Evolutionary conservation across 495 filamentous ascomycete species (phyloP), one percentile per base, ranked within the genome.

Genomic region (Penicillium cataractarum): DNA sequence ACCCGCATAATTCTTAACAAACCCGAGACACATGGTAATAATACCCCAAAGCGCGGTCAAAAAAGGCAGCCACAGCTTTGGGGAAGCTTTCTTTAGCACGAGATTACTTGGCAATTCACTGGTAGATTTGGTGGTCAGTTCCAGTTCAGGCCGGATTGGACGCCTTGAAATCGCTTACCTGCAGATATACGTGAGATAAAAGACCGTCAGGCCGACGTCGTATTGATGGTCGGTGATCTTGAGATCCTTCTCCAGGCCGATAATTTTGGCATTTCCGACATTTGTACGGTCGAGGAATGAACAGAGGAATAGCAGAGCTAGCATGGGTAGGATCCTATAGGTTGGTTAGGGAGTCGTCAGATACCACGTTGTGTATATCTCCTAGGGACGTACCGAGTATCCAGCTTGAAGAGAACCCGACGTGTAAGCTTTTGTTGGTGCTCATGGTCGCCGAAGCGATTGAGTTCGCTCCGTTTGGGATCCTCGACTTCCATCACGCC

Each of bases 151-250:
- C 17, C 7, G 3, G 51, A 17, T n/a, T 22, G 29, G 17, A 26
- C 29, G 9, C 9, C n/a, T 54, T 13, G 32, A 22, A n/a, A 22
- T 1, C n/a, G 60, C 64, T 37, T 51, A 79, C 76, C 76, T 78
- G 68, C 68, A 73, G 35, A 89, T 75, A 70, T 92, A 93, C 33
- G 87, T 80, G 67, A 92, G 84, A 74, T 91, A 92, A 65, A 79
- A 86, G 0, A 82, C 74, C 1, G 72, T 62, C 58, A 82, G 54
- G 5, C 84, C 83, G 66, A 88, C 85, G 46, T 92, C 88, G 71
- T 92, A 93, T 67, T 92, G 84, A 60, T 85, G 78, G 12, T 84
- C 80, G 3, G 82, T 67, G 26, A 90, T 82, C 32, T 82, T 57
- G 35, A 89, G 66, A 37, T 87, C 84, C 4, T 72, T 66, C 57